These are phyloP conservation scores for Trametes villosa DNA, from an alignment of 768 basidiomycete genomes.

Conservation along the genomic window DNA sequence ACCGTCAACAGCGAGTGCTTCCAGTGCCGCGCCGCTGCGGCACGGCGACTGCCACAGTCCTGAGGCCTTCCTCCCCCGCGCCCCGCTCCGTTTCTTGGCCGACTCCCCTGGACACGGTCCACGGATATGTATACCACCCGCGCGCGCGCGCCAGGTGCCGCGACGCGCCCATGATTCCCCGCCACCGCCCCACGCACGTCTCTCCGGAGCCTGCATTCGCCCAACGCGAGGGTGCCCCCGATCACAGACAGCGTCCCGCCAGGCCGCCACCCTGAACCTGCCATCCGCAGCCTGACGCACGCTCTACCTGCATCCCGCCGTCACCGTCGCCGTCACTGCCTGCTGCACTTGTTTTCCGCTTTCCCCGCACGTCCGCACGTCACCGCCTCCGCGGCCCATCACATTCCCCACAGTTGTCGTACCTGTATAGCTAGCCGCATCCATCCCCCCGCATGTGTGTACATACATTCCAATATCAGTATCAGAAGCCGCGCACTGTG, in stretches of 20 bases:
- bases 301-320: constrained; percentile 14
- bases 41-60: constrained; percentile 31
- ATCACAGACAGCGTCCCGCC: too few relatives aligned
- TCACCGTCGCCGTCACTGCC: too few relatives aligned
- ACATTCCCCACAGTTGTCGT: background rate
- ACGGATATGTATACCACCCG: constrained; percentile 2
- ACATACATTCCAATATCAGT: background rate
- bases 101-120: background rate
- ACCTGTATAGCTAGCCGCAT: constrained; percentile 8
- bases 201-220: background rate
- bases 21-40: constrained; percentile 65
- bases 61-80: background rate
- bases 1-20: constrained; percentile 73
- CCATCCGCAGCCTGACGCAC: constrained; percentile 17
- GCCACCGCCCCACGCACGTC: background rate
- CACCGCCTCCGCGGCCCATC: background rate
- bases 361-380: background rate
- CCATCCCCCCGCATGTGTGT: too few relatives aligned
- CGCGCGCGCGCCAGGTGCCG: background rate
- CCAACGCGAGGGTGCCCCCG: background rate
- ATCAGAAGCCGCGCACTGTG: background rate
- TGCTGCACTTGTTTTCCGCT: constrained; percentile 9
- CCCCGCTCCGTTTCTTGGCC: background rate
- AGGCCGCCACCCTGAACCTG: constrained; percentile 9
- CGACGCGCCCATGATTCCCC: background rate